Base-by-base conservation (phyloP, 2,329 filamentous ascomycete species). In the Capronia coronata region DNA sequence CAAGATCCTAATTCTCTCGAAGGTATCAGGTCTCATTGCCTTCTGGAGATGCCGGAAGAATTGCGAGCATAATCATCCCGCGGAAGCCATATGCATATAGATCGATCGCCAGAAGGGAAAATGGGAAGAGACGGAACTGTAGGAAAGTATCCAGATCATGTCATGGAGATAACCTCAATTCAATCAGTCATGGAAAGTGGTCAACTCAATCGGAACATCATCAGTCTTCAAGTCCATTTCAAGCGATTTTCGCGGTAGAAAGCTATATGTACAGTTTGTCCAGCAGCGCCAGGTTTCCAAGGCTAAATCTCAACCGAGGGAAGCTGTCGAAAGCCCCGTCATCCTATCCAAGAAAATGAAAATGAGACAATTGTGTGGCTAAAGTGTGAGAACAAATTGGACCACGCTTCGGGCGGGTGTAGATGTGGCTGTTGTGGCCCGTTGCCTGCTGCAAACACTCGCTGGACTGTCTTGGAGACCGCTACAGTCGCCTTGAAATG, bases 231-330 rank as follows among this genome's bases (percentile, higher is more conserved):
- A 9, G 5, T 16, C 18, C 8, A n/a, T 34, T 19, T 37, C 34
- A 11, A 19, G 7, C 14, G 19, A 37, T 3, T 6, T 9, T 10
- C 21, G 9, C 38, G 27, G 34, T 39, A 43, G 39, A 45, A 30
- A 37, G 42, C 25, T 56, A 56, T 53, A 56, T 56, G 51, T 56
- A 56, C 54, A 56, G 54, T 56, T 48, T 48, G 43, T 56, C 54
- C 54, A 54, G 44, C 14, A 35, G 23, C 34, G 48, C 54, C 44
- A 43, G 22, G n/a, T 43, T 43, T 41, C 43, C 39, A 44, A 47
- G 51, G 32, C 44, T 23, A 19, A n/a, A 22, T 39, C 43, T 38
- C 38, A 18, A 27, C 16, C 19, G 14, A 41, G 22, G 30, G 19
- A 40, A 22, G 10, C 25, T 27, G 13, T 14, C 25, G 34, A 27